These are phyloP conservation scores for Fennellomyces sp. DNA, from an alignment of 371 early-diverging fungal genomes.

Conservation along the genomic window DNA sequence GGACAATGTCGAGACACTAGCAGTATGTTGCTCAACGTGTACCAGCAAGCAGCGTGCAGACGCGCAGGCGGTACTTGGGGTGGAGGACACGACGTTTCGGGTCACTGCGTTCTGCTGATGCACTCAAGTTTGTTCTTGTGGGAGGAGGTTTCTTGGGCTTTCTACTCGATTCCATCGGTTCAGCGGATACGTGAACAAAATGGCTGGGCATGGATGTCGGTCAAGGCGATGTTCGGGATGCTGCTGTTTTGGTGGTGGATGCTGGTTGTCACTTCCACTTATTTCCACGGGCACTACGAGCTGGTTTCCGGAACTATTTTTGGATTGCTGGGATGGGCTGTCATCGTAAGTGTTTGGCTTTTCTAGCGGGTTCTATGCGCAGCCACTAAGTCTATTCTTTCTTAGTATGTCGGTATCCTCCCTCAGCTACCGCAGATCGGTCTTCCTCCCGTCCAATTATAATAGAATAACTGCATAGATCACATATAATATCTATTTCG, in stretches of 20 bases:
- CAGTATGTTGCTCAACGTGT: conserved; percentile 6
- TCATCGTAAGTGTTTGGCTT: conserved; percentile 35
- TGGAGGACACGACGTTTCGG: conserved; percentile 84
- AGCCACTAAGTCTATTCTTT: not conserved
- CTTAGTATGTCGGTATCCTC: conserved; percentile 42
- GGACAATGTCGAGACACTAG: conserved; percentile 49
- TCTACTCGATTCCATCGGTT: conserved; percentile 25
- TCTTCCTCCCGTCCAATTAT: conserved; percentile 16
- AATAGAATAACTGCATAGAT: not conserved
- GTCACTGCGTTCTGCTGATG: conserved; percentile 88
- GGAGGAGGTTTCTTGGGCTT: conserved; percentile 65
- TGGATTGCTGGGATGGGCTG: conserved; percentile 72
- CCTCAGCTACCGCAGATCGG: conserved; percentile 29
- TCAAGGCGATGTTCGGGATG: conserved; percentile 35
- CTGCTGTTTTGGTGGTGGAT: conserved; percentile 72
- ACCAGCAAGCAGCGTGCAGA: conserved; percentile 55
- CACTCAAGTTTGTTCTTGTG: conserved; percentile 81
- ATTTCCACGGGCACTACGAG: conserved; percentile 82
- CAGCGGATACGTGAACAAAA: conserved; percentile 15
- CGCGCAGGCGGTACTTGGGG: conserved; percentile 73
- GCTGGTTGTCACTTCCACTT: conserved; percentile 78
- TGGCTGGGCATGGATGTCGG: conserved; percentile 24
- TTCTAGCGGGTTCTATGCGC: not conserved
- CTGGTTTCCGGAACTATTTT: conserved; percentile 69
- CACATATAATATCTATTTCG: not conserved